phyloP scores from a whole-genome alignment of 306 rosid genomes.

The Sicyos edulis region DNA sequence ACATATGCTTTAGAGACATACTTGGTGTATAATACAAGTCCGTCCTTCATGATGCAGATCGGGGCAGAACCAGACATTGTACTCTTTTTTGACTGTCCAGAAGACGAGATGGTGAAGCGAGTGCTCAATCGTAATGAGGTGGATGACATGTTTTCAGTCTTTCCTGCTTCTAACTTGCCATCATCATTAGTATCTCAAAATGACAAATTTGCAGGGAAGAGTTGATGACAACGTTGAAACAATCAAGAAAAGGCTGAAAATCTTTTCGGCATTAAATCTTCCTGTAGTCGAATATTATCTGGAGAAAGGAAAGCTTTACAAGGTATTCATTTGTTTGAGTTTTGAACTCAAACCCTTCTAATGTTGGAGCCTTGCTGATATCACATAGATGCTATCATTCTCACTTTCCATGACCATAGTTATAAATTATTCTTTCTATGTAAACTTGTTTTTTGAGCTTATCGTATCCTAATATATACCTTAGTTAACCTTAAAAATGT shows the following conservation, averaged over 20 bases:
- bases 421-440: not conserved
- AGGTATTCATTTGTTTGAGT: conserved; percentile 36
- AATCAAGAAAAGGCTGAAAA: conserved; percentile 75
- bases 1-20: not conserved
- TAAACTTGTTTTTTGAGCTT: not conserved
- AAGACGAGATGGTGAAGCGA: conserved; percentile 88
- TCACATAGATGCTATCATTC: not conserved
- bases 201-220: conserved; percentile 63
- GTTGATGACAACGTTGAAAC: conserved; percentile 89
- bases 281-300: conserved; percentile 73
- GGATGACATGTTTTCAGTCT: conserved; percentile 17
- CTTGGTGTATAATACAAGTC: not conserved
- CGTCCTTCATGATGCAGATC: conserved; percentile 35
- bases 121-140: conserved; percentile 94
- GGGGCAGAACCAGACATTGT: conserved; percentile 75
- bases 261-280: conserved; percentile 60
- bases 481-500: not conserved
- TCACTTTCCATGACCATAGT: not conserved
- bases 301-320: conserved; percentile 68
- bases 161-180: not conserved
- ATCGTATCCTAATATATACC: not conserved
- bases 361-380: conserved; percentile 8
- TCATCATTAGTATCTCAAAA: conserved; percentile 21
- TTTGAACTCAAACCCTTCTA: not conserved
- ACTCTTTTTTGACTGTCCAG: conserved; percentile 94